Evolutionary conservation across 768 basidiomycete genomes (phyloP), one percentile per base, ranked within the genome.

Genomic region (Paxillus involutus): DNA sequence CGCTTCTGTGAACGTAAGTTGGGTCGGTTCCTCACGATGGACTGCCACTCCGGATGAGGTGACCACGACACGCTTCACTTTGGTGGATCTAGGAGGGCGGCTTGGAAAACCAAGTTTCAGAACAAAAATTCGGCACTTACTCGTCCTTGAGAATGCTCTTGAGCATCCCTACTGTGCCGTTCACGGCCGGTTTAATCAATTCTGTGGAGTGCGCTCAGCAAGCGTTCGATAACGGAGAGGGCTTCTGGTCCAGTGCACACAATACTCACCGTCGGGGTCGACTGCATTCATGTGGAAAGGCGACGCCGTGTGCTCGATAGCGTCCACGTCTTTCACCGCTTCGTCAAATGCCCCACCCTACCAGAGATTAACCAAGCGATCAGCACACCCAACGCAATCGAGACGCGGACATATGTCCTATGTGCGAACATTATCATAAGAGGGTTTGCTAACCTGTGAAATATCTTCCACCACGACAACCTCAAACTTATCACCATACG

Each of bases 331-430:
- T 65, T 84, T 81, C 54, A 92, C 86, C 0, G 84, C 89, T 47
- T 89, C 83, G 64, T 93, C 89, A 57, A 91, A 94, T 1, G 85
- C 88, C 7, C 81, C 82, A 3, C 78, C 78, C 83, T 85, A 33
- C 26, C 16, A 42, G 40, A 29, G 35, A 45, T 3, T 2, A 14
- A 45, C 6, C 19, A 26, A 19, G 19, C n/a, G 12, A 43, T 43
- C 19, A 43, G 42, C 12, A 43, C 29, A 30, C 29, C 29, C 21
- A 21, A 21, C 21, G 21, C 3, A 21, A 3, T 21, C 3, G 21
- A 21, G 21, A 26, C 37, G 4, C 13, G 47, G 13, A 36, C 24
- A 37, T 30, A 39, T 29, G 24, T 16, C 10, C 19, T 17, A 26
- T 32, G 19, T 12, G 7, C 19, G 26, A n/a, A 39, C 12, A 30